Evolutionary conservation across 2,329 filamentous ascomycete species (phyloP).

Genomic region (Aspergillus ustus): DNA sequence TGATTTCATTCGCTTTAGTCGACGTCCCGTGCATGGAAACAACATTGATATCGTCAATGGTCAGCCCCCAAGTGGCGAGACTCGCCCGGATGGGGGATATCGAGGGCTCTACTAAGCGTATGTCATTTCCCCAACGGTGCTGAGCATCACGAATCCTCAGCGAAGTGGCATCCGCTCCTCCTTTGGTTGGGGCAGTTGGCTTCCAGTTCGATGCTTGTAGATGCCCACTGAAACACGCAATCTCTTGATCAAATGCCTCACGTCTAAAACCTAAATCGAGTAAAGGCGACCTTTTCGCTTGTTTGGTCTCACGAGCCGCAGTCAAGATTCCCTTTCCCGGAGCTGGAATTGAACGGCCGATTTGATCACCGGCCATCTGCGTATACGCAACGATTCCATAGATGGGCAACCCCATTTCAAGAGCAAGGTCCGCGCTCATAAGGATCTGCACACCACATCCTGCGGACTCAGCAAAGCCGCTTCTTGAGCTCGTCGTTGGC

Average conservation of each 20-base stretch:
- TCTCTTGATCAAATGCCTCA: constrained; percentile 88
- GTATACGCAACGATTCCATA: constrained; percentile 18
- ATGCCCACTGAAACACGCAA: constrained; percentile 72
- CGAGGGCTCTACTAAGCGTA: constrained; percentile 88
- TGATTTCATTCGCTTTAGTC: constrained; percentile 97
- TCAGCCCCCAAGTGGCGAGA: constrained; percentile 93
- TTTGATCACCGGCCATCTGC: constrained; percentile 78
- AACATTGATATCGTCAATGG: constrained; percentile 89
- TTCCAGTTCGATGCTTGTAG: neutral
- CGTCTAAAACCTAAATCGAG: constrained; percentile 94
- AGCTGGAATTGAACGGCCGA: constrained; percentile 90
- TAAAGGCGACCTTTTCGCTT: constrained; percentile 87
- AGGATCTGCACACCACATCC: constrained; percentile 68
- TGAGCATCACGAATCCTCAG: constrained; percentile 83
- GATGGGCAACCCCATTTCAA: constrained; percentile 18
- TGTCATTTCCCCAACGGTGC: constrained; percentile 88
- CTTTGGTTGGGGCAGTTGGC: too few species aligned
- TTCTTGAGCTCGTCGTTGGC: constrained; percentile 89
- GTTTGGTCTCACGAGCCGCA: constrained; percentile 81
- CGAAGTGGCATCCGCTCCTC: neutral
- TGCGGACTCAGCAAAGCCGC: constrained; percentile 98
- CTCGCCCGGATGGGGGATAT: constrained; percentile 93
- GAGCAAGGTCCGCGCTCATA: constrained; percentile 13
- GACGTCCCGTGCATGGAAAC: constrained; percentile 98
- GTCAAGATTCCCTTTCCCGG: constrained; percentile 85